phyloP scores from a whole-genome alignment of 768 basidiomycete species.

The Gymnopilus junonius region DNA sequence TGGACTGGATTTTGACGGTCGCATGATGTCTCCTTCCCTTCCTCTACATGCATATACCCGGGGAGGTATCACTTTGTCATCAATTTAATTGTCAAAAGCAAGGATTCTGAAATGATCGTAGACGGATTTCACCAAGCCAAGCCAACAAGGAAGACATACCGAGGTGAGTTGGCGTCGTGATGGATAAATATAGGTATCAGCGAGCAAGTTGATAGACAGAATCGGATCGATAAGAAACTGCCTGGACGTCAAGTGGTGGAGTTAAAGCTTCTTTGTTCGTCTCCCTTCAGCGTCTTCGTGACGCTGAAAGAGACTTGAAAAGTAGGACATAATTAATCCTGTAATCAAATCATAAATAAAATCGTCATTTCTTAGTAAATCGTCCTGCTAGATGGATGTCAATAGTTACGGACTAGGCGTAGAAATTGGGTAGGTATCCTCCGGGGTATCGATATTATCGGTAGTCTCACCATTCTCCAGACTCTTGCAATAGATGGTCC shows the following conservation, averaged over 20 bases:
- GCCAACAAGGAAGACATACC: no score
- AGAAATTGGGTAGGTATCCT: neutral
- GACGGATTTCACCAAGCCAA: no score
- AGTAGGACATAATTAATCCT: neutral
- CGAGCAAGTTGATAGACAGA: no score
- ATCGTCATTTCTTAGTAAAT: neutral
- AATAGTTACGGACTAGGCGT: neutral
- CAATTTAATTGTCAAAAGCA: no score
- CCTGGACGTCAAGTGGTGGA: neutral
- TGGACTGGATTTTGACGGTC: no score
- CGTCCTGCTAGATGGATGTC: neutral
- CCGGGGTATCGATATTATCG: neutral
- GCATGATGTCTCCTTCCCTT: no score
- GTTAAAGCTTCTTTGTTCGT: neutral
- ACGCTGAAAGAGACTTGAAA: neutral
- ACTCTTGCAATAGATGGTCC: conserved; percentile 18
- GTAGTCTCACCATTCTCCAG: neutral
- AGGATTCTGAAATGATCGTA: no score
- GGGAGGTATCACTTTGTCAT: no score
- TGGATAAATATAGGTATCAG: no score
- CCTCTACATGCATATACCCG: no score
- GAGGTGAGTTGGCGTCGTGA: no score
- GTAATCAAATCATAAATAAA: neutral
- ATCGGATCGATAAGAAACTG: no score
- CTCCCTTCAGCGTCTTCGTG: neutral